Base-by-base conservation (phyloP, 352 stramenopile species). In the Phytopythium litorale region DNA sequence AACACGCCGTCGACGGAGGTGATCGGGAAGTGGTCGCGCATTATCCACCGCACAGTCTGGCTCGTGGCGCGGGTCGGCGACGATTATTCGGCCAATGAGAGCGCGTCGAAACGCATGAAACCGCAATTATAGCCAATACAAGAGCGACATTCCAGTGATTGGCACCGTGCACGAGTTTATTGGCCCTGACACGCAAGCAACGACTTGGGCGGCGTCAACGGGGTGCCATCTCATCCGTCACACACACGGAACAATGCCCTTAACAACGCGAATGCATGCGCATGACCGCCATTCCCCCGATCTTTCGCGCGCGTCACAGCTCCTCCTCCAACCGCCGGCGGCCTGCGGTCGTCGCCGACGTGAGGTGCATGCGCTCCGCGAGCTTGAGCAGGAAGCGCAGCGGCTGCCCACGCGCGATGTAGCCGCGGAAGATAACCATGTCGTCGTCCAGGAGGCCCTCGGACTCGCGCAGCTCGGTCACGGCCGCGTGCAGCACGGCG, bases 341-440 rank as follows among this genome's bases (percentile, higher is more conserved):
- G 49, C 42, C 50, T n/a, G 38, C 45, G 37, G 49, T 69, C 54
- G 46, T 81, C 64, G 66, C 60, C 3, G 72, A 62, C 15, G 56
- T 72, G 45, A 71, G 52, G 58, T 89, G 78, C 79, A 89, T 88
- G 7, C 68, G 56, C 28, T 76, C 58, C 19, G 79, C 81, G 54
- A 88, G 57, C 6, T 51, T 54, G 45, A 82, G 72, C 52, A 87
- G 54, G 54, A 74, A 79, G 0, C 73, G 75, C 60, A 88, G 62
- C 25, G 81, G 77, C 65, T 72, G 78, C 18, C 77, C 81, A 21
- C 81, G 78, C 3, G 68, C 67, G 16, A 90, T 74, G 54, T 88
- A 90, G 18, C 81, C 78, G 40, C 70, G 70, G 43, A 79, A 69
- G 28, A 90, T 61, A 25, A 73, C 48, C 73, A 79, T 78, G 13